A percentile compares a stretch with the other conserved stretches of the same genome.
phyloP scores from a whole-genome alignment of 305 asterid species.

The Nicotiana rustica region DNA sequence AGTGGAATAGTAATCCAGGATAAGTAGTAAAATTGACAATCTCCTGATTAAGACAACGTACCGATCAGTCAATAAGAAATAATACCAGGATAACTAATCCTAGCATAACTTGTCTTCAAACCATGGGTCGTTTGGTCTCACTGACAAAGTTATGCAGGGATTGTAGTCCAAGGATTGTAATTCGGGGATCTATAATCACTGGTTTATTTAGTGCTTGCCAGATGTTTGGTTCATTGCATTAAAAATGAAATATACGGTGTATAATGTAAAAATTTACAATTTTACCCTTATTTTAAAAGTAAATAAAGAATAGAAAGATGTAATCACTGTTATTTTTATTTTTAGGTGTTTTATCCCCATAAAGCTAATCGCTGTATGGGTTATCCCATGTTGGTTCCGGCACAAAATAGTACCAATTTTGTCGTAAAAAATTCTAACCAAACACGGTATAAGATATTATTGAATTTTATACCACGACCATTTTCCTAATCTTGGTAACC shows the following conservation, averaged over 20 bases:
- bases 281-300: background rate
- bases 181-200: constrained; percentile 9
- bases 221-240: constrained; percentile 8
- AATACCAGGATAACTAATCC: no score
- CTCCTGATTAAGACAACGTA: no score
- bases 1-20: no score
- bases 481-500: constrained; percentile 23
- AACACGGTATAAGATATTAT: background rate
- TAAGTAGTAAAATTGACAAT: no score
- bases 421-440: background rate
- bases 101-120: no score
- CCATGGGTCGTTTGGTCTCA: no score
- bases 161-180: background rate
- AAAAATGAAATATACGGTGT: background rate
- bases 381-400: constrained; percentile 19
- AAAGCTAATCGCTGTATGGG: background rate
- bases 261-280: background rate
- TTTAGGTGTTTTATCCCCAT: constrained; percentile 21
- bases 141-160: background rate
- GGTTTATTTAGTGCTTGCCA: background rate
- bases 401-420: background rate
- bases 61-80: no score
- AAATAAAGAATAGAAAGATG: background rate
- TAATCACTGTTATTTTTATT: background rate
- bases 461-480: background rate